Evolutionary conservation across 441 rosid genomes (phyloP).

Genomic region (Gossypium lobatum): DNA sequence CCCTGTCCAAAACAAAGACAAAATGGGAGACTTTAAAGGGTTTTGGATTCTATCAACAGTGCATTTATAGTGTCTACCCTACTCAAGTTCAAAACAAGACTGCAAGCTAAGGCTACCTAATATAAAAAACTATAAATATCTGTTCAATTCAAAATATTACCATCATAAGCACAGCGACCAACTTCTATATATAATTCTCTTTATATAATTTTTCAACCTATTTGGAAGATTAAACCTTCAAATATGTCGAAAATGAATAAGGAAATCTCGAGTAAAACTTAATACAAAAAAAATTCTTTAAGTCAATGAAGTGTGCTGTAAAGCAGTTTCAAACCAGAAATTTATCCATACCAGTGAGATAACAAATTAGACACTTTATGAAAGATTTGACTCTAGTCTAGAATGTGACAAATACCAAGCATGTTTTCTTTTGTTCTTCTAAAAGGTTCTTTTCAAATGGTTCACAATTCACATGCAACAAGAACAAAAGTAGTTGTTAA

Average conservation of each 20-base stretch:
- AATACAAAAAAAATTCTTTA: neutral
- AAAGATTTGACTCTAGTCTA: neutral
- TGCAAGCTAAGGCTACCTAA: neutral
- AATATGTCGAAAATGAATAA: neutral
- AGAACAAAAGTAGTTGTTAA: neutral
- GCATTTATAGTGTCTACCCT: neutral
- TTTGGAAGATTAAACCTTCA: neutral
- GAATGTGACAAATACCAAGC: neutral
- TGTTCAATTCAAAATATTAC: neutral
- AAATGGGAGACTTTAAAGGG: neutral
- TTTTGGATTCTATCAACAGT: conserved; percentile 1
- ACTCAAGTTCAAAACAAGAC: neutral
- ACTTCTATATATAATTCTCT: no score
- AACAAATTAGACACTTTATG: neutral
- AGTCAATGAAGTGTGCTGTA: neutral
- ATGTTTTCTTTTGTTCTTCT: neutral
- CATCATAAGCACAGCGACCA: neutral
- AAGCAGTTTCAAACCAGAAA: neutral
- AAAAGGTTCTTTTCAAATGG: neutral
- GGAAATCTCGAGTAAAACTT: neutral
- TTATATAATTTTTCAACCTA: neutral
- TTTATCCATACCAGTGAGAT: neutral
- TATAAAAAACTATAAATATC: neutral
- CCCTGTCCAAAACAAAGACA: neutral
- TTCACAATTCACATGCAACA: conserved; percentile 10